Evolutionary conservation across 768 basidiomycete genomes (phyloP).

Genomic region (Serendipita vermifera): DNA sequence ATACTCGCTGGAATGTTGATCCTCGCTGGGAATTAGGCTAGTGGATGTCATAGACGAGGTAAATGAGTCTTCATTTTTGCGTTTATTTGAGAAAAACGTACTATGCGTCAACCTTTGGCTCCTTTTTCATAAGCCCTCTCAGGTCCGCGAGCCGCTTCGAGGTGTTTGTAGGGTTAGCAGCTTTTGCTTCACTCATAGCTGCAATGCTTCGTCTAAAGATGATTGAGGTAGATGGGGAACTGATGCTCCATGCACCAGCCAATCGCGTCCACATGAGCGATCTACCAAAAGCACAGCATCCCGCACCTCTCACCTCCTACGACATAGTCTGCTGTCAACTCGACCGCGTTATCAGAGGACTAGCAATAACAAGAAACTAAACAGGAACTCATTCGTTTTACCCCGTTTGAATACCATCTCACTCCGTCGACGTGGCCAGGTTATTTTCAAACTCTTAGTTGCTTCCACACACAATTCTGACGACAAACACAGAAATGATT

Average conservation of each 20-base stretch:
- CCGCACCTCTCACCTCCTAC: too few relatives aligned
- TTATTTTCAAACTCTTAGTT: not conserved
- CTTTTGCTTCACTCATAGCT: not conserved
- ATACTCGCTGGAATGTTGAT: conserved; percentile 83
- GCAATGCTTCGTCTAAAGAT: not conserved
- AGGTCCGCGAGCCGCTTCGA: conserved; percentile 47
- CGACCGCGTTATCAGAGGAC: too few relatives aligned
- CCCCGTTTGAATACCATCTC: not conserved
- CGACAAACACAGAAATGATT: not conserved
- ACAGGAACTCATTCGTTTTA: not conserved
- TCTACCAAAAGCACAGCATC: too few relatives aligned
- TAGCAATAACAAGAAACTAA: too few relatives aligned
- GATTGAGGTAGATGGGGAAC: not conserved
- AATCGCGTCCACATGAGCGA: too few relatives aligned
- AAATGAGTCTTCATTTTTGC: not conserved
- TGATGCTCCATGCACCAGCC: too few relatives aligned
- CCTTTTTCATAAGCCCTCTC: conserved; percentile 54
- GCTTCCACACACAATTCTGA: not conserved
- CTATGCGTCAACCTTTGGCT: conserved; percentile 48
- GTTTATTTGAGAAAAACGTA: conserved; percentile 15
- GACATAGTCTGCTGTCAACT: too few relatives aligned
- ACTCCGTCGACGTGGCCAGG: conserved; percentile 6
- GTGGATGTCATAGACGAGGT: not conserved
- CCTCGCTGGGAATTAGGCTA: conserved; percentile 78
- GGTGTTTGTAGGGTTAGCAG: conserved; percentile 31